Evolutionary conservation across 2,329 filamentous ascomycete species (phyloP).

Genomic region (Nakataea oryzae): DNA sequence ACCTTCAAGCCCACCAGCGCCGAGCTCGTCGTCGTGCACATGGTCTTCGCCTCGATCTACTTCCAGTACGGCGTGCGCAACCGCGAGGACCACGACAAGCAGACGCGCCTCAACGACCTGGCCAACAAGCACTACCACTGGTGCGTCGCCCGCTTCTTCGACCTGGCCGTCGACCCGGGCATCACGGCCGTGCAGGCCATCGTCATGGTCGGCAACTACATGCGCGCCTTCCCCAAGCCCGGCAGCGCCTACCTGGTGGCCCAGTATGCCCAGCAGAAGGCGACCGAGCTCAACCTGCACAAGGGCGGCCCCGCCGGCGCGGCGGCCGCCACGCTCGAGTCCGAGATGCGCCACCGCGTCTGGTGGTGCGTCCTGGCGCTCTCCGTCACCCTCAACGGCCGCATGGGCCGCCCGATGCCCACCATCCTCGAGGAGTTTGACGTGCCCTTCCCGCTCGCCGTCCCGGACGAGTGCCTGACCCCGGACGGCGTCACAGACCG

Average conservation of each 20-base stretch:
- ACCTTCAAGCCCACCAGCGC: slow-evolving; percentile 50
- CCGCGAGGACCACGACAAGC: slow-evolving; percentile 40
- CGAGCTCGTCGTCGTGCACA: slow-evolving; percentile 63
- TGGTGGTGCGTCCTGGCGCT: slow-evolving; percentile 66
- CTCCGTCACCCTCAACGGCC: slow-evolving; percentile 59
- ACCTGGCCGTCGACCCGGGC: slow-evolving; percentile 50
- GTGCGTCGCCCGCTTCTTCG: slow-evolving; percentile 56
- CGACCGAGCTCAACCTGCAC: slow-evolving; percentile 67
- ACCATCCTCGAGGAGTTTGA: slow-evolving; percentile 68
- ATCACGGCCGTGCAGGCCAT: slow-evolving; percentile 64
- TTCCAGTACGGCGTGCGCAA: slow-evolving; percentile 70
- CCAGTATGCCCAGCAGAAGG: slow-evolving; percentile 53
- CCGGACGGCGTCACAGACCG: slow-evolving; percentile 49
- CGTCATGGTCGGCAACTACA: slow-evolving; percentile 59
- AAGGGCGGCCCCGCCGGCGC: slow-evolving; percentile 37
- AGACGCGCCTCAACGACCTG: slow-evolving; percentile 46
- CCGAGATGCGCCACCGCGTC: slow-evolving; percentile 66
- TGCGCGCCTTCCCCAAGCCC: slow-evolving; percentile 70
- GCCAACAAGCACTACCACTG: slow-evolving; percentile 75
- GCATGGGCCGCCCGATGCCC: slow-evolving; percentile 67
- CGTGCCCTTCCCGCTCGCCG: slow-evolving; percentile 60
- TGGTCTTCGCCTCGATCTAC: slow-evolving; percentile 69
- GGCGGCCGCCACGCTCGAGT: slow-evolving; percentile 47
- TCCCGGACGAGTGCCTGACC: slow-evolving; percentile 60
- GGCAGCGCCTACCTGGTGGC: slow-evolving; percentile 62